phyloP scores from a whole-genome alignment of 73 alveolate genomes.

The Blepharisma stoltei region DNA sequence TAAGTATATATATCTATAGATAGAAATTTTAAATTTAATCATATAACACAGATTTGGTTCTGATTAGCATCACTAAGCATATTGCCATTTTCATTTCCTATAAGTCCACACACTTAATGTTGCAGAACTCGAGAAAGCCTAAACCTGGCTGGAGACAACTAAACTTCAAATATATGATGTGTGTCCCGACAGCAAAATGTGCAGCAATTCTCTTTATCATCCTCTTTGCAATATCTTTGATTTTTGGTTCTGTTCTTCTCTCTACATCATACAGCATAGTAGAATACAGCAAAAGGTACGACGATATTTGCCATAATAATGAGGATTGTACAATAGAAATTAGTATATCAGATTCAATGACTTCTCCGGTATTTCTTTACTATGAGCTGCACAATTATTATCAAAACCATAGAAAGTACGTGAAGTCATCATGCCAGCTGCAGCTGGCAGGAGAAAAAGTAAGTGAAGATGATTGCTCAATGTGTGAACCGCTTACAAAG shows the following conservation, averaged over 20 bases:
- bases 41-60: too few relatives aligned
- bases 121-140: not conserved
- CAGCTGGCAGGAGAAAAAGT: conserved; percentile 2
- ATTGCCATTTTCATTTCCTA: too few relatives aligned
- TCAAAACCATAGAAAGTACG: conserved; percentile 6
- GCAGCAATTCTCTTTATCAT: not conserved
- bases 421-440: not conserved
- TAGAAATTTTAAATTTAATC: too few relatives aligned
- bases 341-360: not conserved
- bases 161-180: conserved; percentile 2
- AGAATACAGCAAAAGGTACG: too few relatives aligned
- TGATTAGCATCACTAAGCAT: too few relatives aligned
- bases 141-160: conserved; percentile 1
- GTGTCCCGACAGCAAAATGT: not conserved
- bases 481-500: not conserved
- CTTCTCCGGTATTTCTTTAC: conserved; percentile 2
- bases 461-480: not conserved
- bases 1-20: too few relatives aligned
- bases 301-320: too few relatives aligned
- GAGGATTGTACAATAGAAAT: not conserved
- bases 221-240: not conserved
- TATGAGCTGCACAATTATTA: not conserved
- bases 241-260: not conserved
- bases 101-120: too few relatives aligned
- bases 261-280: too few relatives aligned